Evolutionary conservation across 108 stramenopile species (phyloP).

Genomic region (Nannochloropsis salina): DNA sequence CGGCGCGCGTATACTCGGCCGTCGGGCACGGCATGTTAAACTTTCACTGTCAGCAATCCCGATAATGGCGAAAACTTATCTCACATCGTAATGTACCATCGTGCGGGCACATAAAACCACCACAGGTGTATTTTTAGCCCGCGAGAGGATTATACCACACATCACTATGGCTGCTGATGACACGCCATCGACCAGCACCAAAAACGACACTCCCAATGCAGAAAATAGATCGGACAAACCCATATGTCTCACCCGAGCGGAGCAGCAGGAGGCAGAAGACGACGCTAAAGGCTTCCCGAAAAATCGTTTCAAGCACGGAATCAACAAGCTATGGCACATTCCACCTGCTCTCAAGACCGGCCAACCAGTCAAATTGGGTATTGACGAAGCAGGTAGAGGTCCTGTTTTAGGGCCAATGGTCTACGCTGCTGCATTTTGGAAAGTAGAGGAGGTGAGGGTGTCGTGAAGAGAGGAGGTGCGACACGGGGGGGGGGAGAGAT

Average conservation of each 20-base stretch:
- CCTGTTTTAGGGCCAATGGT: constrained; percentile 55
- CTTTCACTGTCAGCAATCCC: too few relatives aligned
- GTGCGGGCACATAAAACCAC: background rate
- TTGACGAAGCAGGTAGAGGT: constrained; percentile 56
- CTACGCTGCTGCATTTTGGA: constrained; percentile 55
- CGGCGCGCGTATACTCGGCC: too few relatives aligned
- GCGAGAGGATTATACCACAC: too few relatives aligned
- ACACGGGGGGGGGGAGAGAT: background rate
- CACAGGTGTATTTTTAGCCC: background rate
- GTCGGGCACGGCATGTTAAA: too few relatives aligned
- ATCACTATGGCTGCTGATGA: constrained; percentile 5
- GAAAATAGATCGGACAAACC: background rate
- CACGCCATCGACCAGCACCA: background rate
- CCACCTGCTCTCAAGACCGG: constrained; percentile 22
- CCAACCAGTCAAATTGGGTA: constrained; percentile 45
- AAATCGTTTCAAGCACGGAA: background rate
- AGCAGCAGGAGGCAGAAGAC: background rate
- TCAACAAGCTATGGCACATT: constrained; percentile 13
- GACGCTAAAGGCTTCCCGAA: constrained; percentile 12
- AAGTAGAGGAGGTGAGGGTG: background rate
- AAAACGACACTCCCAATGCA: background rate
- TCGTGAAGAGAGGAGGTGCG: background rate
- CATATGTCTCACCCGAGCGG: background rate
- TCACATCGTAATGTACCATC: too few relatives aligned
- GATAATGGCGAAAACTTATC: too few relatives aligned